Evolutionary conservation across 202 grass and related monocot genomes (phyloP).

Genomic region (Carex sylvatica): DNA sequence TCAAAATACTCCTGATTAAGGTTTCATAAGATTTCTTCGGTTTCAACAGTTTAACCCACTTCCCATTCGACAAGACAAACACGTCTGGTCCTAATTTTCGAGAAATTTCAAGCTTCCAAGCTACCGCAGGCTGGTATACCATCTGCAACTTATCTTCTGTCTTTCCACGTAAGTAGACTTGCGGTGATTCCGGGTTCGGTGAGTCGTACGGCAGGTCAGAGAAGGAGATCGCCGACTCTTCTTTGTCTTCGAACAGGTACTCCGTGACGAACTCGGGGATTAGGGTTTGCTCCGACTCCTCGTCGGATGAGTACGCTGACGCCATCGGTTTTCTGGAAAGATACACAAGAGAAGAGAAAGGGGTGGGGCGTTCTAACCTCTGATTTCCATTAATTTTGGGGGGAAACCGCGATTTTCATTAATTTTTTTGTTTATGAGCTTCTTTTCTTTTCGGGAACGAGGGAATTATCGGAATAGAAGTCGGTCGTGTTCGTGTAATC

Average conservation of each 20-base stretch:
- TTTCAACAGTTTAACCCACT: conserved; percentile 58
- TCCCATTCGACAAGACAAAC: conserved; percentile 34
- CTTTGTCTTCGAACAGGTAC: conserved; percentile 43
- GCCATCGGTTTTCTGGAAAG: not conserved
- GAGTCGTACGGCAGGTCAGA: conserved; percentile 35
- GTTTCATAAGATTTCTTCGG: conserved; percentile 49
- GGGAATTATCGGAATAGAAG: not conserved
- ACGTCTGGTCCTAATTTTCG: conserved; percentile 36
- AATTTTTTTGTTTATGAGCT: not conserved
- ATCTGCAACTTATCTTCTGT: conserved; percentile 35
- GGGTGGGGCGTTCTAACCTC: not conserved
- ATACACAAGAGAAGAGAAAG: not conserved
- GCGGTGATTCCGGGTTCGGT: not conserved
- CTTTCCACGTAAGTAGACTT: conserved; percentile 46
- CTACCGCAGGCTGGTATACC: conserved; percentile 51
- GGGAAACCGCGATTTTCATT: not conserved
- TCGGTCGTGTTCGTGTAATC: not conserved
- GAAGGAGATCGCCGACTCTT: conserved; percentile 35
- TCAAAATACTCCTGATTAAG: conserved; percentile 44
- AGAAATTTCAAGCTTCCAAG: conserved; percentile 58
- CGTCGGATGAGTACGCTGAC: not conserved
- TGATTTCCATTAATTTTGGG: not conserved
- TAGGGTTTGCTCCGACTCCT: conserved; percentile 18
- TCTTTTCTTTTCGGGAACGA: not conserved
- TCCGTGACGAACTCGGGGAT: conserved; percentile 20